Evolutionary conservation across 2,329 filamentous ascomycete species (phyloP), one percentile per base, ranked within the genome.

Genomic region (Grosmannia clavigera): DNA sequence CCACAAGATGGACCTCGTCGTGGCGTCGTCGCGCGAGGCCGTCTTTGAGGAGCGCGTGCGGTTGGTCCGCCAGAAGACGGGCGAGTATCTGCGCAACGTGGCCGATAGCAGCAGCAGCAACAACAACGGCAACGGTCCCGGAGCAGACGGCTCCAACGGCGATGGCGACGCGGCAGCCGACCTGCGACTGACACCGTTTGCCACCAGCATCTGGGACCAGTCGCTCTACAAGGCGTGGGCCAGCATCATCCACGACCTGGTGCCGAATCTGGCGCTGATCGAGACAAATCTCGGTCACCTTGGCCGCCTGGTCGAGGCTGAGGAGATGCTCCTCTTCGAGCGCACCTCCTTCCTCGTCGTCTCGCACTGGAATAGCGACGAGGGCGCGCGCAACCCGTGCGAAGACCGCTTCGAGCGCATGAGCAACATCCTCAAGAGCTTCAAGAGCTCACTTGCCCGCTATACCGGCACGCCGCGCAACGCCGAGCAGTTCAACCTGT

Each of bases 211-310:
- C 70, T 99, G 94, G 94, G 94, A 99, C 70, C 94, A 99, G 76
- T 95, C 88, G 60, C 78, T 99, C 46, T 99, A 97, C 79, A 95
- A 95, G 73, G 94, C 94, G 1, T 99, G 94, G 94, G 94, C 94
- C 0, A 90, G 89, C 70, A 96, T 99, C 67, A 96, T 99, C 63
- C 94, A 99, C 78, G 92, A 92, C 70, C 81, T 99, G 54, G 94
- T 97, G n/a, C 94, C 94, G 3, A 97, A 97, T 68, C 82, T 96
- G 1, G 79, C 85, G 22, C 83, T 89, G 53, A 96, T 99, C 65
- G 92, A 97, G 74, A 82, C 83, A 25, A 89, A 97, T 71, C 81
- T 99, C 11, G 82, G 83, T 43, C 85, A 90, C 46, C 81, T 99
- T 35, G 91, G 92, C 6, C 82, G 88, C 50, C 84, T 94, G 57